Conservation (phyloP, 345 rosid species). For the Eucalyptus caleyi region DNA sequence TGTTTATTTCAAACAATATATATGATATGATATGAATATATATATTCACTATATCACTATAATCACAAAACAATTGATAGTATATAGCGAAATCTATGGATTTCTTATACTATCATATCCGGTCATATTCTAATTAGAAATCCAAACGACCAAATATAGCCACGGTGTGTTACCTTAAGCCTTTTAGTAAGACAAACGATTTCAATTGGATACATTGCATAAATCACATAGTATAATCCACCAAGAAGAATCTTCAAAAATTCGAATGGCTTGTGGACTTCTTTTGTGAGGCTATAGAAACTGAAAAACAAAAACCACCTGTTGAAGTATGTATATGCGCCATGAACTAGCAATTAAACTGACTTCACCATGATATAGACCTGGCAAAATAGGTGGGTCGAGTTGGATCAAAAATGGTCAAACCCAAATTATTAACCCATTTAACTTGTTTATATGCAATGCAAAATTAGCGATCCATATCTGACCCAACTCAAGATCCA, state of each 20-base stretch:
- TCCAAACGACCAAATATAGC: rapidly evolving
- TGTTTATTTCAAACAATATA: too few relatives aligned
- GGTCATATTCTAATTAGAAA: too few relatives aligned
- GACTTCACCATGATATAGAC: background rate
- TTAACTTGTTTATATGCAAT: too few relatives aligned
- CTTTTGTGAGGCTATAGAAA: background rate
- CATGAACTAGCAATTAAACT: too few relatives aligned
- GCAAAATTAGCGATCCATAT: too few relatives aligned
- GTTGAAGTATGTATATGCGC: rapidly evolving
- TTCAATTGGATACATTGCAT: background rate
- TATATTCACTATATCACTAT: rapidly evolving
- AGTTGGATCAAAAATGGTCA: too few relatives aligned
- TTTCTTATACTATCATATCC: rapidly evolving
- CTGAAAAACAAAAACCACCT: background rate
- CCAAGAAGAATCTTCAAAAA: background rate
- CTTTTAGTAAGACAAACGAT: background rate
- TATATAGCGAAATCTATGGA: rapidly evolving
- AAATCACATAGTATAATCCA: background rate
- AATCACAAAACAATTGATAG: rapidly evolving
- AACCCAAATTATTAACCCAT: too few relatives aligned
- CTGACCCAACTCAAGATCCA: rapidly evolving
- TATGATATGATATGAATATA: too few relatives aligned
- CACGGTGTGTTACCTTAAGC: rapidly evolving
- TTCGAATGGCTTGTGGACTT: background rate
- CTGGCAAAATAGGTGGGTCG: too few relatives aligned